Evolutionary conservation across 2,329 filamentous ascomycete species (phyloP).

Genomic region (Neofusicoccum sp.): DNA sequence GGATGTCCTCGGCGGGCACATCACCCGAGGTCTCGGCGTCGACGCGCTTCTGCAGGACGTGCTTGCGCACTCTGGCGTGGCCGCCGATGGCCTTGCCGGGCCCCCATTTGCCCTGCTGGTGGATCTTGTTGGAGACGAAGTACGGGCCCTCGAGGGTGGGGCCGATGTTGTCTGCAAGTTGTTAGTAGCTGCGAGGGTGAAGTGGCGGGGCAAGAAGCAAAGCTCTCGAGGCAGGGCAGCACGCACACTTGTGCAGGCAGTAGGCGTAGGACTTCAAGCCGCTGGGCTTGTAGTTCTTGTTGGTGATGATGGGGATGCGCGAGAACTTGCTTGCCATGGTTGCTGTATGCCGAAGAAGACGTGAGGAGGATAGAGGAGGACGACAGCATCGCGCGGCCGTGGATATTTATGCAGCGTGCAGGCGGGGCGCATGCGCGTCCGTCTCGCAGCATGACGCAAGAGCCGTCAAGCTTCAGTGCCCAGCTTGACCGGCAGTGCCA

Average conservation of each 20-base stretch:
- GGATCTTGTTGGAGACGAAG: slow-evolving; percentile 48
- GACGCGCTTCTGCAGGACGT: slow-evolving; percentile 48
- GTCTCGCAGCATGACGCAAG: slow-evolving; percentile 3
- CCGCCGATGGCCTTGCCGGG: slow-evolving; percentile 49
- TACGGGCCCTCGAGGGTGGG: slow-evolving; percentile 65
- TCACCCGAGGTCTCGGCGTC: slow-evolving; percentile 43
- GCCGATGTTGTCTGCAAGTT: slow-evolving; percentile 50
- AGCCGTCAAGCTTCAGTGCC: slow-evolving; percentile 1
- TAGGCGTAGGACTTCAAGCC: slow-evolving; percentile 64
- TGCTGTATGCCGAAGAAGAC: not conserved
- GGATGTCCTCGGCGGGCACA: slow-evolving; percentile 61
- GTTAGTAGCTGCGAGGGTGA: not conserved
- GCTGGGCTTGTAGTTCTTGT: slow-evolving; percentile 26
- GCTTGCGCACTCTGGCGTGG: slow-evolving; percentile 44
- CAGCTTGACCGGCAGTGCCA: not conserved
- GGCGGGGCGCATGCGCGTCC: not conserved
- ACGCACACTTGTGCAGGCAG: slow-evolving; percentile 55
- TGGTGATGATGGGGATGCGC: slow-evolving; percentile 27
- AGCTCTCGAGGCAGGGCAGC: not conserved
- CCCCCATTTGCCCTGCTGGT: slow-evolving; percentile 50
- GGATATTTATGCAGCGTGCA: not conserved
- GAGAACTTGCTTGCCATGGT: slow-evolving; percentile 21
- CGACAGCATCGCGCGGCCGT: not conserved
- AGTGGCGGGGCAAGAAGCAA: not conserved
- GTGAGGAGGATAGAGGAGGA: not conserved